Base-by-base conservation (phyloP, 2,329 filamentous ascomycete species). In the Penicillium sp. region DNA sequence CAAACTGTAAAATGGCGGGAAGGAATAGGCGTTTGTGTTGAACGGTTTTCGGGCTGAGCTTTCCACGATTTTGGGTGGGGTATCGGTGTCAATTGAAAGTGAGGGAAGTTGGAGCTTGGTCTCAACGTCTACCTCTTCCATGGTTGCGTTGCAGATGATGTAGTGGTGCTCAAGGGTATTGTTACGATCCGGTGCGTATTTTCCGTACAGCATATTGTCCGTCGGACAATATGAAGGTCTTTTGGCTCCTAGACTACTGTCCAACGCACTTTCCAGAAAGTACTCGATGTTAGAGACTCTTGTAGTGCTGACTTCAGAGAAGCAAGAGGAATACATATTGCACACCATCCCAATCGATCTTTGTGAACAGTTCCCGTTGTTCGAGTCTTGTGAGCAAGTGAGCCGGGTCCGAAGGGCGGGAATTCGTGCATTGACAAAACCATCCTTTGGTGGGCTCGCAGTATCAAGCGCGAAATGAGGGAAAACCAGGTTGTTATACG, bases 401-500 rank as follows among this genome's bases (percentile, higher is more conserved):
- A 48, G 22, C 3, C 22, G 46, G 10, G 34, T 48, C 10, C 46
- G 46, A 14, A 48, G 46, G 13, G 46, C 46, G 10, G 46, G 46
- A 13, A 48, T 18, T 3, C 46, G 34, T 10, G 7, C 36, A 11
- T 39, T n/a, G 10, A 48, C 29, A 11, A 18, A 39, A 14, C 46
- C 46, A 7, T 22, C 9, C 3, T 27, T n/a, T 18, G 22, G n/a
- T 4, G n/a, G 14, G 36, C 16, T 18, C 7, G 4, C 14, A n/a
- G 4, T n/a, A 16, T n/a, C 16, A 7, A 48, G 46, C 10, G 34
- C 14, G 22, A 55, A 31, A 47, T 52, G 16, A 1, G 62, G 61
- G 48, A 71, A 64, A 2, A 61, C 67, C 2, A 73, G 59, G 13
- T 69, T 64, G 14, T 64, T 56, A 32, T 68, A 67, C 3, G 68